Percentiles rank a stretch among this genome's conserved stretches.
phyloP scores from a whole-genome alignment of 441 rosid genomes.

The Erodium chrysanthum region DNA sequence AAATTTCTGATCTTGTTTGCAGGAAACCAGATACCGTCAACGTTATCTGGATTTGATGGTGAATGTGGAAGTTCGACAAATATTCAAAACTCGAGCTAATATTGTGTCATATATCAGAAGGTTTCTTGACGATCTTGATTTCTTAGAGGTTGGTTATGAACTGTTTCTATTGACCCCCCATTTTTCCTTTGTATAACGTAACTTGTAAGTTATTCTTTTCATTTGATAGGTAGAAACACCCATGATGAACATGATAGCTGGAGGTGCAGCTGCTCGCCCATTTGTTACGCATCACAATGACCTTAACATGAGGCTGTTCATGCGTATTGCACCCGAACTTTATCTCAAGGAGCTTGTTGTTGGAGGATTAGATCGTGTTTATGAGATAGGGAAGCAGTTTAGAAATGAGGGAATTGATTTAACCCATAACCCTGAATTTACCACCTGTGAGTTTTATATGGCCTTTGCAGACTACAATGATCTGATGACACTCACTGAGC shows the following conservation, averaged over 20 bases:
- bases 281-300: constrained; percentile 90
- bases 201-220: neutral
- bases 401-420: constrained; percentile 89
- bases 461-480: constrained; percentile 83
- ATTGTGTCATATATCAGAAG: constrained; percentile 41
- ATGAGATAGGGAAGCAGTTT: constrained; percentile 83
- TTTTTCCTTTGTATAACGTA: neutral
- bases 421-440: constrained; percentile 89
- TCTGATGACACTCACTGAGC: constrained; percentile 69
- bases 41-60: constrained; percentile 77
- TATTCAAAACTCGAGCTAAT: constrained; percentile 53
- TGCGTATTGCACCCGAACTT: constrained; percentile 90
- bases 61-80: constrained; percentile 57
- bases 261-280: constrained; percentile 91
- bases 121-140: constrained; percentile 54
- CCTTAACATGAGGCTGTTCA: constrained; percentile 55
- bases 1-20: neutral
- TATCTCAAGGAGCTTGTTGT: constrained; percentile 70
- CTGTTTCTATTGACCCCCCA: neutral
- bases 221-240: constrained; percentile 67
- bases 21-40: constrained; percentile 86
- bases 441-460: constrained; percentile 93
- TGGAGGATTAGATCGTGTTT: constrained; percentile 77
- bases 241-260: constrained; percentile 84
- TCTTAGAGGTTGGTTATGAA: constrained; percentile 51